Conservation (phyloP, 768 basidiomycete species). For the Tylopilus intermedius region DNA sequence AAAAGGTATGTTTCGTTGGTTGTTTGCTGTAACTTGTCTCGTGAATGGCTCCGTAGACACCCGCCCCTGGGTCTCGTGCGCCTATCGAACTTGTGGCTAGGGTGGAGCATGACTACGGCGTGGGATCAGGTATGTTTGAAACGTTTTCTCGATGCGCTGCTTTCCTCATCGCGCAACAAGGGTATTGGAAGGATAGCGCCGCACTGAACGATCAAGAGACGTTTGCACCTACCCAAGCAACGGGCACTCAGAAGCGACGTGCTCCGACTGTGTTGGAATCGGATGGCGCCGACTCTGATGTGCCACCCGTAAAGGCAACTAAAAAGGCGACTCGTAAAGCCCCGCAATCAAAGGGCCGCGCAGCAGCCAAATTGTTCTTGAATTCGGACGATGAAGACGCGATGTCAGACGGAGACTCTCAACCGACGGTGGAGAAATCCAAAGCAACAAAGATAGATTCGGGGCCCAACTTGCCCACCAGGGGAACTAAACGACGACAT, state of each 20-base stretch:
- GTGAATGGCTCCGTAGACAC: conserved; percentile 23
- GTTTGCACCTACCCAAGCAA: conserved; percentile 16
- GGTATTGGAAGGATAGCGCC: conserved; percentile 50
- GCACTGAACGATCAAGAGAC: conserved; percentile 17
- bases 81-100: conserved; percentile 49
- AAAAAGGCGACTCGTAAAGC: conserved; percentile 18
- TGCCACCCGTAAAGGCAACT: conserved; percentile 12
- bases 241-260: conserved; percentile 19
- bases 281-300: conserved; percentile 32
- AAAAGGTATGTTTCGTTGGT: conserved; percentile 44
- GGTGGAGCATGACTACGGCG: conserved; percentile 50
- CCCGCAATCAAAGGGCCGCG: conserved; percentile 27
- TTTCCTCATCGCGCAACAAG: conserved; percentile 29
- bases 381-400: conserved; percentile 43
- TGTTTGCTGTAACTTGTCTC: conserved; percentile 6
- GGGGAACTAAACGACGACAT: conserved; percentile 26
- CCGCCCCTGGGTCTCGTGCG: conserved; percentile 20
- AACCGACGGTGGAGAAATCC: not conserved
- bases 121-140: conserved; percentile 42
- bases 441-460: conserved; percentile 4
- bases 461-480: conserved; percentile 6
- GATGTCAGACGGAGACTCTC: not conserved
- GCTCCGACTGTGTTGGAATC: conserved; percentile 36
- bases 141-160: not conserved
- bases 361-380: conserved; percentile 42